These are phyloP conservation scores for Cutaneotrichosporon arboriforme DNA, from an alignment of 1,284 basidiomycete genomes.

Conservation along the genomic window DNA sequence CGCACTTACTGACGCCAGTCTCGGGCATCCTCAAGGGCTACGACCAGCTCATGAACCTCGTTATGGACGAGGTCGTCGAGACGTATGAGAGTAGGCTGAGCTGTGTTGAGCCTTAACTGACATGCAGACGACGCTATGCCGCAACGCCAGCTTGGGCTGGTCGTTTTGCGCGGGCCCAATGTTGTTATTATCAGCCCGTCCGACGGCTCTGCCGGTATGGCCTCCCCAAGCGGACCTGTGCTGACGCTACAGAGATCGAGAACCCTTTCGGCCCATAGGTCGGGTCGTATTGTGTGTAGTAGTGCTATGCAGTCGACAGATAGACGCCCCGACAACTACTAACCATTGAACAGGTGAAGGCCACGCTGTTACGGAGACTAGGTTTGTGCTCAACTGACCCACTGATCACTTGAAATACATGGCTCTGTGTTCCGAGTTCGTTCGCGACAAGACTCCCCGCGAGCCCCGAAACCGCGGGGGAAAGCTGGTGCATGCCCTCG, in stretches of 20 bases:
- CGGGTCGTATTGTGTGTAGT: neutral
- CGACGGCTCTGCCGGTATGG: constrained; percentile 68
- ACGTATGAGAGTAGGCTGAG: constrained; percentile 45
- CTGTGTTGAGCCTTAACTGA: neutral
- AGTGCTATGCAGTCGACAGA: neutral
- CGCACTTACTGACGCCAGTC: constrained; percentile 58
- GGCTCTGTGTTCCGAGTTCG: constrained; percentile 26
- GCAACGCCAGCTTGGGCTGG: constrained; percentile 68
- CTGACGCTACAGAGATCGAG: constrained; percentile 40
- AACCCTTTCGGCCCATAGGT: constrained; percentile 39
- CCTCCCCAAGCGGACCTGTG: neutral
- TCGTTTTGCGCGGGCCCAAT: constrained; percentile 84
- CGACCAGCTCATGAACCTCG: constrained; percentile 94
- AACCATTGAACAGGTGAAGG: too few species aligned
- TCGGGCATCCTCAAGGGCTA: constrained; percentile 89
- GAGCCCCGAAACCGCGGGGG: constrained; percentile 22
- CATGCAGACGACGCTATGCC: constrained; percentile 60
- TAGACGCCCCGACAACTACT: neutral
- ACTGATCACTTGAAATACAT: too few species aligned
- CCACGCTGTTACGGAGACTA: too few species aligned
- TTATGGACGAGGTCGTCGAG: constrained; percentile 50
- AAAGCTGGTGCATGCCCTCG: constrained; percentile 20
- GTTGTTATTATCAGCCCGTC: constrained; percentile 87
- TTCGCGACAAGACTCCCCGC: constrained; percentile 27
- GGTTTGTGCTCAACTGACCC: too few species aligned